These are phyloP conservation scores for Trichoderma reesei DNA, from an alignment of 495 filamentous ascomycete genomes.

Conservation along the genomic window DNA sequence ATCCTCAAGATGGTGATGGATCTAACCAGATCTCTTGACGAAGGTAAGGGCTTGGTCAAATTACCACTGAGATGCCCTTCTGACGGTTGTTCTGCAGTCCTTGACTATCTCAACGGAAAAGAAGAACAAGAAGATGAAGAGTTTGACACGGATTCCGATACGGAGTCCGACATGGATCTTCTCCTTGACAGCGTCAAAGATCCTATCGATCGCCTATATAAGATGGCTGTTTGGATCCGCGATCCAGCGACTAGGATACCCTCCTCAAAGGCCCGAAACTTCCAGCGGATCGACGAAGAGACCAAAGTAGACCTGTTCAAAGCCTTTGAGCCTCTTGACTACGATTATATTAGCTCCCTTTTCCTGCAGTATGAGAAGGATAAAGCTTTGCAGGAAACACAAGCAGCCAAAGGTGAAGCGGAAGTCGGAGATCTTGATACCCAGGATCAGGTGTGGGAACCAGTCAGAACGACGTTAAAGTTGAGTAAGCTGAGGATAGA, in stretches of 20 bases:
- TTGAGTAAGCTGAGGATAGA: neutral
- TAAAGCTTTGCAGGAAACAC: neutral
- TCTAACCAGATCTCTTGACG: neutral
- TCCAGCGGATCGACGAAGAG: conserved; percentile 13
- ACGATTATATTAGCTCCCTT: conserved; percentile 14
- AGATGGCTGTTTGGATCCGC: conserved; percentile 18
- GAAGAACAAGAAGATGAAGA: neutral
- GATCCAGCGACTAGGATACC: conserved; percentile 17
- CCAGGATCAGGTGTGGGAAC: neutral
- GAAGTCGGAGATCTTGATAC: neutral
- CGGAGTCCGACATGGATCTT: conserved; percentile 1
- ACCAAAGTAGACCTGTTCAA: conserved; percentile 17
- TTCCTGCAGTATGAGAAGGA: conserved; percentile 9
- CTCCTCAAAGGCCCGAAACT: conserved; percentile 14
- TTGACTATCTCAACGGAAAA: neutral
- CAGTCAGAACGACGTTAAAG: neutral
- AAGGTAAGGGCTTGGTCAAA: neutral
- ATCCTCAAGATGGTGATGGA: neutral
- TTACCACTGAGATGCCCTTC: neutral
- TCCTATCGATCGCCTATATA: conserved; percentile 18
- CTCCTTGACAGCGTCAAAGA: conserved; percentile 13
- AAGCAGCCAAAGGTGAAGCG: neutral
- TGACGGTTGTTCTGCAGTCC: neutral
- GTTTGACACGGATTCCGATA: neutral
- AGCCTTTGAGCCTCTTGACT: conserved; percentile 10